Percentiles rank a stretch among this genome's conserved stretches.
These are phyloP conservation scores for Pyrus hybrid DNA, from an alignment of 331 rosid species.

Conservation along the genomic window DNA sequence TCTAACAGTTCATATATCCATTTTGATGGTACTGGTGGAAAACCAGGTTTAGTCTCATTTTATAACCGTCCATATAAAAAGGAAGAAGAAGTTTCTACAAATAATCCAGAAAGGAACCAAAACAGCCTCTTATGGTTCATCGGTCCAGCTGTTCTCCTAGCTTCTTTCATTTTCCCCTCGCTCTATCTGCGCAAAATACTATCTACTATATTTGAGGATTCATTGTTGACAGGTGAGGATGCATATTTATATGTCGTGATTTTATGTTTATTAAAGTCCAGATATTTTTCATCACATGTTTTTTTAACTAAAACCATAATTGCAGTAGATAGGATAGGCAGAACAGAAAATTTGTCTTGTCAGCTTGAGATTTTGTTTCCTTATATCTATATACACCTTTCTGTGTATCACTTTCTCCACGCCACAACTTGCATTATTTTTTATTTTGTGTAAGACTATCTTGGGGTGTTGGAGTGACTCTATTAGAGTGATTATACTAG, in stretches of 20 bases:
- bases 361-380: neutral
- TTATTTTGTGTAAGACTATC: neutral
- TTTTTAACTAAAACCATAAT: neutral
- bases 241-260: neutral
- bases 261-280: neutral
- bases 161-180: slow-evolving; percentile 93
- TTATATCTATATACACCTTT: neutral
- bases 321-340: neutral
- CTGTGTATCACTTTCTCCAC: slow-evolving; percentile 10
- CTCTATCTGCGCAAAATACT: slow-evolving; percentile 77
- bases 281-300: neutral
- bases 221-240: slow-evolving; percentile 76
- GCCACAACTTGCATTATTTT: neutral
- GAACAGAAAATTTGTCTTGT: neutral
- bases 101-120: slow-evolving; percentile 35
- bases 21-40: slow-evolving; percentile 58
- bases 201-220: slow-evolving; percentile 81
- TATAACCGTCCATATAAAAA: slow-evolving; percentile 53
- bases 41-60: slow-evolving; percentile 75
- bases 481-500: neutral
- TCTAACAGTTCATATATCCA: slow-evolving; percentile 29
- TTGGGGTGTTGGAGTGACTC: neutral
- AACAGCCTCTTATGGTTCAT: slow-evolving; percentile 66
- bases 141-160: slow-evolving; percentile 86
- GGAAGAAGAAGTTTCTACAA: slow-evolving; percentile 27